Base-by-base conservation (phyloP, 1,284 basidiomycete genomes). In the Porodaedalea pini region DNA sequence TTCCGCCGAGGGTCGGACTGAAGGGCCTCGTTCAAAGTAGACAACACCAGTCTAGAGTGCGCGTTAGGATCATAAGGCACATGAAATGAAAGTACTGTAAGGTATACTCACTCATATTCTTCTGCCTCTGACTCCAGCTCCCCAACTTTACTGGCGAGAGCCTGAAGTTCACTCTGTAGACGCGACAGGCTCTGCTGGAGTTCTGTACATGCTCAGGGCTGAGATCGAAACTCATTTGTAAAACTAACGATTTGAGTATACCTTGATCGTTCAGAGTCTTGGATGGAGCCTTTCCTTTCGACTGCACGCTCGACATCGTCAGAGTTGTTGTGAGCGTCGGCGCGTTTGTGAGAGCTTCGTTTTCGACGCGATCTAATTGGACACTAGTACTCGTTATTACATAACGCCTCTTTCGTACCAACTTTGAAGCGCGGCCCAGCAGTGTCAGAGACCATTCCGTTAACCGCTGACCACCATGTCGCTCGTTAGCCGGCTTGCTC, bases 41-140 rank as follows among this genome's bases (percentile, higher is more conserved):
- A 81, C 45, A 99, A 80, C 7, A 99, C 97, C 15, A 99, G 79
- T 41, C 94, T 98, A 4, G 49, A 23, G 21, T 27, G 10, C 25
- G 31, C 15, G 32, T 52, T 39, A 5, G 37, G 56, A 23, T 21
- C 48, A 57, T 58, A 11, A 34, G 64, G 58, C 61, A 50, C 61
- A 58, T 43, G 19, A 41, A 36, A 51, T 21, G 36, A 48, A 27
- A 59, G 29, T 53, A 60, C 10, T 31, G 11, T 44, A 3, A 37
- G 25, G 45, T 58, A 41, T 7, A 75, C 80, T 61, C 62, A 88
- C 90, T 77, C 77, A 71, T 98, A 92, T 69, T 98, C 94, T 61
- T 98, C 94, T 23, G 92, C 83, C 69, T 98, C 94, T 63, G 87
- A 82, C 71, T 98, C 94, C 39, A 98, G 79, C 72, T 98, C 95